Evolutionary conservation across 352 stramenopile genomes (phyloP).

Genomic region (Phytophthora constricta): DNA sequence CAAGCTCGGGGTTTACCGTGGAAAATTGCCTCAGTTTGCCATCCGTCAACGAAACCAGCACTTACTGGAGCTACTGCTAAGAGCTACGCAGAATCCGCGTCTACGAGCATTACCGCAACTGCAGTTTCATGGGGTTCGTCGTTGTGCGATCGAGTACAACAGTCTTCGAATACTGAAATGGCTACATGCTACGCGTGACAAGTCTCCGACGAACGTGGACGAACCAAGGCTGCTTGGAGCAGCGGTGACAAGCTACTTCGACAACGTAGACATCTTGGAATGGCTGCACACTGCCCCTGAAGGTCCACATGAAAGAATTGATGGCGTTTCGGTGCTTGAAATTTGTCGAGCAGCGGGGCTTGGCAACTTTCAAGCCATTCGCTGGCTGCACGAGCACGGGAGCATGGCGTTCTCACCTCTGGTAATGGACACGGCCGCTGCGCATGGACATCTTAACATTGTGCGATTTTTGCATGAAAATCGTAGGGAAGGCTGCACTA

Average conservation of each 20-base stretch:
- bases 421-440: constrained; percentile 40
- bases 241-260: constrained; percentile 40
- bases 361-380: constrained; percentile 31
- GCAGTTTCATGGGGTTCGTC: constrained; percentile 33
- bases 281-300: constrained; percentile 27
- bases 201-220: constrained; percentile 22
- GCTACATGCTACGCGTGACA: constrained; percentile 32
- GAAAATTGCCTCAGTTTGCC: constrained; percentile 36
- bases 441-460: constrained; percentile 30
- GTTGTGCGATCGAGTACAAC: constrained; percentile 40
- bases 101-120: constrained; percentile 22
- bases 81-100: constrained; percentile 8
- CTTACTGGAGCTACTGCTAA: constrained; percentile 25
- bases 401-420: constrained; percentile 23
- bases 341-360: constrained; percentile 34
- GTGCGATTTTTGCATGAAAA: constrained; percentile 34
- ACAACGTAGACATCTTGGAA: constrained; percentile 33
- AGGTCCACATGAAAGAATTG: constrained; percentile 20
- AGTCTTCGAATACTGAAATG: constrained; percentile 32
- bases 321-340: constrained; percentile 20
- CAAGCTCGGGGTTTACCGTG: constrained; percentile 24
- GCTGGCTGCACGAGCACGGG: constrained; percentile 31
- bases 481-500: constrained; percentile 33
- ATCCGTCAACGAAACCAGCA: constrained; percentile 30
- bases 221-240: constrained; percentile 17